Base-by-base conservation (phyloP, 164 flowering plant species). In the Platanus orientalis region DNA sequence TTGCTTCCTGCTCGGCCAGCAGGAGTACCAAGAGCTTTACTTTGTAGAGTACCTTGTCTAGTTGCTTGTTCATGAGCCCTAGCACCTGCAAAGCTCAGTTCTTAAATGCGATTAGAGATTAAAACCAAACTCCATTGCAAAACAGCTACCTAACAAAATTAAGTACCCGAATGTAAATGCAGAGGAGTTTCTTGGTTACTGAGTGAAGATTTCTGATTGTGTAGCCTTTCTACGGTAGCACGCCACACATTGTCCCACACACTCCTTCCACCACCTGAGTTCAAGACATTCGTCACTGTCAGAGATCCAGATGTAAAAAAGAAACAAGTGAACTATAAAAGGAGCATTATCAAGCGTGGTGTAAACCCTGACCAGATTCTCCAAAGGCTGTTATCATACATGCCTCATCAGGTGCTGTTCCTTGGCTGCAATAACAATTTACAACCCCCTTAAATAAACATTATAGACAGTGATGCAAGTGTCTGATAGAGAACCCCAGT, bases 331-430 rank as follows among this genome's bases (percentile, higher is more conserved):
- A 28, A 65, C 65, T 23, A 24, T 1, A 56, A 58, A 52, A 26
- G 28, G 14, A 45, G 4, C 4, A 19, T 13, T 44, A 26, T 59
- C 19, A 56, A 19, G 54, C 34, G 24, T 29, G 27, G 42, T 30
- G 63, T 64, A 56, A 21, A 69, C 48, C 62, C 75, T 71, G 29
- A 84, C 96, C 95, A 64, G 81, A 63, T 68, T 81, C 88, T 44
- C 96, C 99, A 81, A 92, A 95, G 58, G 99, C 98, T 12, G 98
- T 81, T 30, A 79, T 52, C 97, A 95, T 92, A 61, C 87, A 83
- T 36, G 91, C 83, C 70, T 95, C 99, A 58, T 92, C 97, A 39
- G 99, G 99, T 66, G 82, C 78, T 42, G 77, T 69, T 28, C 94
- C 92, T 83, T 87, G 96, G 71, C 99, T 95, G 85, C 77, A 82